Conservation (phyloP, 768 basidiomycete genomes). For the Pleurotus sapidus region DNA sequence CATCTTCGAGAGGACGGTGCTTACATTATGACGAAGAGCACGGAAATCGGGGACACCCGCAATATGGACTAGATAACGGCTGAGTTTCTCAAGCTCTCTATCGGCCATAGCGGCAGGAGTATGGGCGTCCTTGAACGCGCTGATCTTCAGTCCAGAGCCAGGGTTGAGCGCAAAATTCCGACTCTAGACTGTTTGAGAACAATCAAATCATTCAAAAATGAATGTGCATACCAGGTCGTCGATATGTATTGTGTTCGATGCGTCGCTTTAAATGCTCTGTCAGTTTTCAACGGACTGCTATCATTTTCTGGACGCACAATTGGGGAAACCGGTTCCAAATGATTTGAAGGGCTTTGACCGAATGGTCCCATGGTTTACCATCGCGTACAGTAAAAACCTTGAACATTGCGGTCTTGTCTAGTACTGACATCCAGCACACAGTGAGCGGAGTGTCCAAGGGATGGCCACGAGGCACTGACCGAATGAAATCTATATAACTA, state of each 20-base stretch:
- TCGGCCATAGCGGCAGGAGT: constrained; percentile 62
- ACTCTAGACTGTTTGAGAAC: constrained; percentile 35
- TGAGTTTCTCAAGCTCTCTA: constrained; percentile 65
- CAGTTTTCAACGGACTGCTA: too few species aligned
- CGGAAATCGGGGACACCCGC: constrained; percentile 60
- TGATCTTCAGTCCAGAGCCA: constrained; percentile 78
- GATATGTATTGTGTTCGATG: constrained; percentile 80
- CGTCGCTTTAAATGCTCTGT: constrained; percentile 35
- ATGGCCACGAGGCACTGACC: constrained; percentile 31
- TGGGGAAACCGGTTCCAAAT: constrained; percentile 88
- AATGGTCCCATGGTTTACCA: constrained; percentile 73
- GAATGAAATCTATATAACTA: constrained; percentile 53
- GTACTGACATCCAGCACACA: constrained; percentile 37
- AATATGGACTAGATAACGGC: constrained; percentile 64
- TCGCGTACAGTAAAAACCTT: constrained; percentile 76
- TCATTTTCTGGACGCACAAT: constrained; percentile 41
- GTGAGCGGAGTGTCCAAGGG: background rate
- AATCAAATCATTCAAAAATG: background rate
- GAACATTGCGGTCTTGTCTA: constrained; percentile 90
- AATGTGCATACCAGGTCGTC: constrained; percentile 66
- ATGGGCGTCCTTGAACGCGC: constrained; percentile 77
- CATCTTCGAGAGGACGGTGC: constrained; percentile 11
- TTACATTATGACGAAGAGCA: constrained; percentile 64
- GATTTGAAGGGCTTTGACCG: constrained; percentile 78
- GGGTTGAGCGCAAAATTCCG: constrained; percentile 91